phyloP scores from a whole-genome alignment of 2,329 filamentous ascomycete species.

The Pseudogymnoascus sp. region DNA sequence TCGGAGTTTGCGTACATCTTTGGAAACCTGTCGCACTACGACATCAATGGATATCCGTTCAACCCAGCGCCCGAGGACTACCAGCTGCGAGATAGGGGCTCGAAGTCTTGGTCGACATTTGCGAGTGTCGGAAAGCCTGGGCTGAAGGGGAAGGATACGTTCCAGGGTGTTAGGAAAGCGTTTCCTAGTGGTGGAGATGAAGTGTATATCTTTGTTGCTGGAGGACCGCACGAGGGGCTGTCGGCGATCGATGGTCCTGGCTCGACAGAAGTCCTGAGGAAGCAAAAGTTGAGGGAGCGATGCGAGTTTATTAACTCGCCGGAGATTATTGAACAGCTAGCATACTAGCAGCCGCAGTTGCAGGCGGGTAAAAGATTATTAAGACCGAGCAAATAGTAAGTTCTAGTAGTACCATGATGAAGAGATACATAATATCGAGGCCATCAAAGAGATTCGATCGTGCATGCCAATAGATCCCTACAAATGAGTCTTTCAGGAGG shows the following conservation, averaged over 20 bases:
- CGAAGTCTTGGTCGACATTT: conserved; percentile 41
- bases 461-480: no score
- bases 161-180: conserved; percentile 35
- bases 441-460: no score
- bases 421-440: no score
- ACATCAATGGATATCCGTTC: conserved; percentile 29
- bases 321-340: conserved; percentile 34
- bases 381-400: no score
- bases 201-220: conserved; percentile 35
- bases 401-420: no score
- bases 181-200: conserved; percentile 23
- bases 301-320: conserved; percentile 35
- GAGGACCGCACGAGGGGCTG: conserved; percentile 36
- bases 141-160: conserved; percentile 28
- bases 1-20: conserved; percentile 47
- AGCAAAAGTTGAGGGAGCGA: conserved; percentile 38
- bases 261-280: conserved; percentile 17
- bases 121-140: conserved; percentile 33
- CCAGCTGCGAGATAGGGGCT: conserved; percentile 32
- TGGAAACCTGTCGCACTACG: conserved; percentile 38
- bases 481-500: no score
- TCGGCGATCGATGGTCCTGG: conserved; percentile 32
- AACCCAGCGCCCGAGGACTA: conserved; percentile 34
- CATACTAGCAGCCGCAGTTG: conserved; percentile 11
- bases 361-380: no score